phyloP scores from a whole-genome alignment of 306 rosid species.

The Alnus rubra region DNA sequence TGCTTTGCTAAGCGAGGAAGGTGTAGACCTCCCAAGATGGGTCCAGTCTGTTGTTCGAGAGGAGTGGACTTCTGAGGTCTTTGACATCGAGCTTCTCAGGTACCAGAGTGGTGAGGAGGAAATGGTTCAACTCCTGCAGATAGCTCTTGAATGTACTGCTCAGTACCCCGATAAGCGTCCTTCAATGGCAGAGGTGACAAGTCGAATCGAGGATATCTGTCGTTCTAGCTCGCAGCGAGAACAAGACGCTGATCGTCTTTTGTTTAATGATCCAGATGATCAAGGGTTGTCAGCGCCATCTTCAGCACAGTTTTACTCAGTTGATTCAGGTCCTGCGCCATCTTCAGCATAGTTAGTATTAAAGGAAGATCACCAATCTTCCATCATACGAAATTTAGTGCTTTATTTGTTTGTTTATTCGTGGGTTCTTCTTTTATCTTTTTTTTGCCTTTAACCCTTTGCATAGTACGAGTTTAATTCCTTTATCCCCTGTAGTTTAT shows the following conservation, averaged over 20 bases:
- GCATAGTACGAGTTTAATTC: background rate
- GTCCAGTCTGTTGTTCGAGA: slow-evolving; percentile 77
- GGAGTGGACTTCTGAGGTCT: slow-evolving; percentile 81
- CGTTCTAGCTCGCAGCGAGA: slow-evolving; percentile 44
- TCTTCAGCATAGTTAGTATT: slow-evolving; percentile 30
- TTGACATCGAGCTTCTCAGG: slow-evolving; percentile 88
- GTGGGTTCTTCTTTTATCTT: slow-evolving; percentile 3
- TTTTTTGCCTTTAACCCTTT: background rate
- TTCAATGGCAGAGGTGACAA: slow-evolving; percentile 61
- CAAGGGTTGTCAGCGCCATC: slow-evolving; percentile 33
- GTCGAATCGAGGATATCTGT: slow-evolving; percentile 61
- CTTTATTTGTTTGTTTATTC: slow-evolving; percentile 43
- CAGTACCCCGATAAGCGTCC: slow-evolving; percentile 80
- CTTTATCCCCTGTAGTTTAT: background rate
- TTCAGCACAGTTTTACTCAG: background rate
- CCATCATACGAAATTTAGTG: slow-evolving; percentile 33
- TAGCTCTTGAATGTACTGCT: slow-evolving; percentile 70
- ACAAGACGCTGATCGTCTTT: slow-evolving; percentile 31
- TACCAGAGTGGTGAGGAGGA: slow-evolving; percentile 90
- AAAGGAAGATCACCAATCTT: slow-evolving; percentile 43
- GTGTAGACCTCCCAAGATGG: slow-evolving; percentile 96
- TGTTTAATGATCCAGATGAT: slow-evolving; percentile 34
- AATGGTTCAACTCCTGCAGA: slow-evolving; percentile 78
- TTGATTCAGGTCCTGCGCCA: background rate
- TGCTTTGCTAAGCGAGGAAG: slow-evolving; percentile 71